A percentile compares a stretch with the other conserved stretches of the same genome.
These are phyloP conservation scores for Vigna angularis DNA, from an alignment of 306 rosid species.

Conservation along the genomic window DNA sequence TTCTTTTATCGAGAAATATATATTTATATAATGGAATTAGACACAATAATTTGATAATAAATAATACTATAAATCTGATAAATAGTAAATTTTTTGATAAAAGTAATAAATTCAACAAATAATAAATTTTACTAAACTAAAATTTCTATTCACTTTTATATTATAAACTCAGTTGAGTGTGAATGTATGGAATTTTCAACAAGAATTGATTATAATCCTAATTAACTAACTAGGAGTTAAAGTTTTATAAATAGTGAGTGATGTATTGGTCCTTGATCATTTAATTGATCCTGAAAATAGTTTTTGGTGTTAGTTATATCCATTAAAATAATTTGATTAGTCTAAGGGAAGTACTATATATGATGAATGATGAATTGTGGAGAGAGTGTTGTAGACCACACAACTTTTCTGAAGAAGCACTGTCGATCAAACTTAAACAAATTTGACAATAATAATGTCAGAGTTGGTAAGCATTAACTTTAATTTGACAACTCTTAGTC, in stretches of 20 bases:
- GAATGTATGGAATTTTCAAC: too few relatives aligned
- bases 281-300: slow-evolving; percentile 30
- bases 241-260: neutral
- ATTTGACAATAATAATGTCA: neutral
- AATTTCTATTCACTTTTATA: too few relatives aligned
- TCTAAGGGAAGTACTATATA: neutral
- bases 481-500: slow-evolving; percentile 14
- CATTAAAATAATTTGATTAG: slow-evolving; percentile 33
- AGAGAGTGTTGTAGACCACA: slow-evolving; percentile 14
- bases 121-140: too few relatives aligned
- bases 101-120: too few relatives aligned
- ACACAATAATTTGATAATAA: too few relatives aligned
- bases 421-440: neutral
- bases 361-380: slow-evolving; percentile 29
- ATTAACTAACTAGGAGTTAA: too few relatives aligned
- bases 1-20: too few relatives aligned
- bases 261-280: slow-evolving; percentile 32
- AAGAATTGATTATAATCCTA: too few relatives aligned
- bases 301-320: slow-evolving; percentile 17
- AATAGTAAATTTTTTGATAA: too few relatives aligned
- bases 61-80: too few relatives aligned
- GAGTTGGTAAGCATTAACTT: slow-evolving; percentile 6
- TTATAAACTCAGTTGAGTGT: too few relatives aligned
- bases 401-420: slow-evolving; percentile 10
- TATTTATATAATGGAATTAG: too few relatives aligned